Conservation (phyloP, 495 filamentous ascomycete genomes). For the Collariella sp. region DNA sequence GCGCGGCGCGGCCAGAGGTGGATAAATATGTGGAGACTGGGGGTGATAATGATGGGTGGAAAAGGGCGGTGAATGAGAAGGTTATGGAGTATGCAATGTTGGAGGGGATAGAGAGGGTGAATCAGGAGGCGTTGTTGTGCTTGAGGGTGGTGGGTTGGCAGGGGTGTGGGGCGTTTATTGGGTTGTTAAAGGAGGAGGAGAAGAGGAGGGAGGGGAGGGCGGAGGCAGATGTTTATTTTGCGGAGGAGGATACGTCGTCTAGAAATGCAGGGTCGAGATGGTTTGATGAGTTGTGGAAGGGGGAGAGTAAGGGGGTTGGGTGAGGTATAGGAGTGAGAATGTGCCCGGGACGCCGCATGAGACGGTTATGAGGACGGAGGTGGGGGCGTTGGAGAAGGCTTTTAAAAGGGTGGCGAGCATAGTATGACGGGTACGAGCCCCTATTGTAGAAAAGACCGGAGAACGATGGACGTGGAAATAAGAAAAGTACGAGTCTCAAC, state of each 20-base stretch:
- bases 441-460: too few relatives aligned
- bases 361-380: not conserved
- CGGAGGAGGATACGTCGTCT: not conserved
- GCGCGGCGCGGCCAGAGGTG: not conserved
- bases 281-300: not conserved
- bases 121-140: not conserved
- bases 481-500: too few relatives aligned
- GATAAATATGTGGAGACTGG: not conserved
- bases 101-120: not conserved
- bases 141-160: not conserved
- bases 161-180: not conserved
- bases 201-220: not conserved
- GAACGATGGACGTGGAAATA: too few relatives aligned
- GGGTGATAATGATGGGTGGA: not conserved
- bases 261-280: not conserved
- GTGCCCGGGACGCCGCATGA: not conserved
- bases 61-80: not conserved
- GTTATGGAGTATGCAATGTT: not conserved
- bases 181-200: not conserved
- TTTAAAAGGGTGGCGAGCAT: not conserved
- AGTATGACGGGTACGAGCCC: too few relatives aligned
- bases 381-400: not conserved
- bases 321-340: not conserved
- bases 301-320: not conserved
- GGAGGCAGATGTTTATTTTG: not conserved